A percentile compares a stretch with the other conserved stretches of the same genome.
phyloP scores from a whole-genome alignment of 2,329 filamentous ascomycete species.

The Colletotrichum graminicola region DNA sequence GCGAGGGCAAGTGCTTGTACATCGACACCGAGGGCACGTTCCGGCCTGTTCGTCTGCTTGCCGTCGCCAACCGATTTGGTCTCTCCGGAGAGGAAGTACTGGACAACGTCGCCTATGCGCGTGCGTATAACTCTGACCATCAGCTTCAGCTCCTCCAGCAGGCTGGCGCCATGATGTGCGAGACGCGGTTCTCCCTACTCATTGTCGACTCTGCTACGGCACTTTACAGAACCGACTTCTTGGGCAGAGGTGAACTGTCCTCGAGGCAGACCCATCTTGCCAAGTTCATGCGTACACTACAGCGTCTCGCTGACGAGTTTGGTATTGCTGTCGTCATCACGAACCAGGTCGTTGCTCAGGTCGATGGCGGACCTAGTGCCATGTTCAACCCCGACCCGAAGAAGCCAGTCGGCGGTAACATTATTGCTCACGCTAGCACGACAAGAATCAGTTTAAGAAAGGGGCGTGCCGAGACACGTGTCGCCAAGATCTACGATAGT shows the following conservation, averaged over 20 bases:
- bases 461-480: conserved; percentile 91
- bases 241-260: conserved; percentile 96
- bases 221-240: conserved; percentile 95
- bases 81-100: conserved; percentile 96
- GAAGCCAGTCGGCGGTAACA: conserved; percentile 98
- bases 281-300: conserved; percentile 88
- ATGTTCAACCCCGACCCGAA: conserved; percentile 99
- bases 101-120: conserved; percentile 97
- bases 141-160: conserved; percentile 95
- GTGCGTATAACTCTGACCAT: conserved; percentile 98
- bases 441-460: conserved; percentile 96
- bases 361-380: conserved; percentile 92
- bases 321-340: conserved; percentile 99
- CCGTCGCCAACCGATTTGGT: conserved; percentile 94
- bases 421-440: conserved; percentile 97
- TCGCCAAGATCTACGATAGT: conserved; percentile 99
- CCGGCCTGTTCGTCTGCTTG: conserved; percentile 87
- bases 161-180: conserved; percentile 98
- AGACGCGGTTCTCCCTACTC: conserved; percentile 95
- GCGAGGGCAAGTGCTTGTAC: conserved; percentile 97
- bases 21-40: conserved; percentile 99
- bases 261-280: conserved; percentile 89
- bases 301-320: conserved; percentile 84
- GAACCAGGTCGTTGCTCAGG: conserved; percentile 98
- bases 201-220: conserved; percentile 97